These are phyloP conservation scores for Solanum peruvianum DNA, from an alignment of 257 asterid species.

Conservation along the genomic window DNA sequence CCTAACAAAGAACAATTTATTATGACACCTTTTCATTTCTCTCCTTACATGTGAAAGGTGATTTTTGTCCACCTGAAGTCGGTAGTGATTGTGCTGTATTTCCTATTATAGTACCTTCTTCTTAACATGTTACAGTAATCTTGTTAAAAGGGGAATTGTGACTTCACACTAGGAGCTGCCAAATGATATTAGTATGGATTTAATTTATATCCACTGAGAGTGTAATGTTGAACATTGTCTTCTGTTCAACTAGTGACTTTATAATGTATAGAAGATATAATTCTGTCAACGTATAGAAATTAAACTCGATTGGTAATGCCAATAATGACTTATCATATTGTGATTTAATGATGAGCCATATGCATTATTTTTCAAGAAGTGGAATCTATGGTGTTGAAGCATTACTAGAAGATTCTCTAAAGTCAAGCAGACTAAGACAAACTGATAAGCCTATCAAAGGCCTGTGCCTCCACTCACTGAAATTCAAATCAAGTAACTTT, in stretches of 20 bases:
- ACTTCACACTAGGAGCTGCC: neutral
- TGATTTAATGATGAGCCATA: neutral
- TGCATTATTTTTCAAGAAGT: neutral
- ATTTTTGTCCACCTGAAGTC: neutral
- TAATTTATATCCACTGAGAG: neutral
- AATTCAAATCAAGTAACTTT: neutral
- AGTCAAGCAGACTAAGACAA: neutral
- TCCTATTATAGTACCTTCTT: neutral
- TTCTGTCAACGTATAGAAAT: neutral
- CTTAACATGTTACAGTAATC: neutral
- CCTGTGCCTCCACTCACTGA: neutral
- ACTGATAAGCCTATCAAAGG: neutral
- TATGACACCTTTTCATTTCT: neutral
- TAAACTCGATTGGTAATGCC: neutral
- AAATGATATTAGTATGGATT: neutral
- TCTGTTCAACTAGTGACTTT: neutral
- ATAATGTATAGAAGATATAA: neutral
- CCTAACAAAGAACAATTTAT: neutral
- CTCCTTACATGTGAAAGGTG: neutral
- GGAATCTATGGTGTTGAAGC: neutral
- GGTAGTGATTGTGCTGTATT: neutral
- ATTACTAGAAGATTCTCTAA: neutral
- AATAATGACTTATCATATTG: neutral
- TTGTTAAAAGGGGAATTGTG: neutral
- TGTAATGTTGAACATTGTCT: neutral